These are phyloP conservation scores for Phytophthora pinifolia DNA, from an alignment of 352 stramenopile species.

Conservation along the genomic window DNA sequence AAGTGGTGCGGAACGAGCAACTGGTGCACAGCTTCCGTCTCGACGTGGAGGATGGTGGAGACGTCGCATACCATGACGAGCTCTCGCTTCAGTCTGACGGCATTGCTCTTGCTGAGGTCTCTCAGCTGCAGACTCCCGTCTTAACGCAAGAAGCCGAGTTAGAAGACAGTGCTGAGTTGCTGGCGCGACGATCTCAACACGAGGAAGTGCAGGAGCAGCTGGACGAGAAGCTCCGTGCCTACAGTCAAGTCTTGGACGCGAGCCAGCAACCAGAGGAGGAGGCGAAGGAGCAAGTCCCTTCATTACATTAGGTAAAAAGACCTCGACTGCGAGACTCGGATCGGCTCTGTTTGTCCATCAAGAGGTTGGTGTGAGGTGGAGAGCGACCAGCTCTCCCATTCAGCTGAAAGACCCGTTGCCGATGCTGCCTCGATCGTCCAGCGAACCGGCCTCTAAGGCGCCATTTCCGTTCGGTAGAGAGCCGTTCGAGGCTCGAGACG, in stretches of 20 bases:
- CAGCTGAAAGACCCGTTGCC: slow-evolving; percentile 39
- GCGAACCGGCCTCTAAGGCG: slow-evolving; percentile 17
- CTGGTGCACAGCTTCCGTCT: slow-evolving; percentile 20
- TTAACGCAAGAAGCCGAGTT: background rate
- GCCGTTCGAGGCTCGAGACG: slow-evolving; percentile 29
- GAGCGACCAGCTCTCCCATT: slow-evolving; percentile 10
- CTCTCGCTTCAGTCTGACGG: slow-evolving; percentile 16
- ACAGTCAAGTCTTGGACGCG: slow-evolving; percentile 33
- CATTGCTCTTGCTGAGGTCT: slow-evolving; percentile 1
- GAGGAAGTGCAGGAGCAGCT: slow-evolving; percentile 36
- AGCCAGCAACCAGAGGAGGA: slow-evolving; percentile 1
- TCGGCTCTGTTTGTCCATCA: slow-evolving; percentile 15
- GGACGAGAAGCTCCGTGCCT: slow-evolving; percentile 39
- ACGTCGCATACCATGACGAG: slow-evolving; percentile 14
- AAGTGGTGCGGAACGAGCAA: slow-evolving; percentile 52
- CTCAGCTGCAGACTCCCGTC: background rate
- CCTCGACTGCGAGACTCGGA: slow-evolving; percentile 16
- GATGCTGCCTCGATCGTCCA: slow-evolving; percentile 36
- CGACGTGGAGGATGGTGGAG: slow-evolving; percentile 15
- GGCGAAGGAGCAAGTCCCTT: slow-evolving; percentile 26
- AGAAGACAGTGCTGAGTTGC: slow-evolving; percentile 5
- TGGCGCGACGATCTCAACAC: slow-evolving; percentile 34
- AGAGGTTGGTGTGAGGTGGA: slow-evolving; percentile 18
- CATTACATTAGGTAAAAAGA: slow-evolving; percentile 36
- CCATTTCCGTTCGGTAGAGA: slow-evolving; percentile 40